Conservation (phyloP, 768 basidiomycete genomes). For the Termitomyces sp. region DNA sequence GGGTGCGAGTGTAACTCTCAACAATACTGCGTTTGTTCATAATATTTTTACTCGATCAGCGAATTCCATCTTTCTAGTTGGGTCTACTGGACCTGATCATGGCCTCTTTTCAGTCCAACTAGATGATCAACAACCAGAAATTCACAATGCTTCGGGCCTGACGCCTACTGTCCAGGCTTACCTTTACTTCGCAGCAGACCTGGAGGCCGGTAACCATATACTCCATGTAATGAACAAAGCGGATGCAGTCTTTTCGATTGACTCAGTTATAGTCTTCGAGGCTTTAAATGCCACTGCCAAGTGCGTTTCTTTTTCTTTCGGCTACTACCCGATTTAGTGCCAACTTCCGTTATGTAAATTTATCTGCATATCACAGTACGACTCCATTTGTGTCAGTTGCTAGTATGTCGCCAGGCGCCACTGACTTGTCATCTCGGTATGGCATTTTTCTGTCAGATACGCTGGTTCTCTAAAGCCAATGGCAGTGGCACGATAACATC, state of each 20-base stretch:
- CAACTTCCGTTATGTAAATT: background rate
- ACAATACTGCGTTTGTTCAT: background rate
- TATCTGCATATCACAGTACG: background rate
- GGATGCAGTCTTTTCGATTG: background rate
- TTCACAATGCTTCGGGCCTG: background rate
- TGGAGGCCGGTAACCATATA: constrained; percentile 5
- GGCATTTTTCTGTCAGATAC: background rate
- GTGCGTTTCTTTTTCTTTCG: background rate
- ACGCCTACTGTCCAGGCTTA: background rate
- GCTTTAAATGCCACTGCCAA: background rate
- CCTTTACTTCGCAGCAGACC: background rate
- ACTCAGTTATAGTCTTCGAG: background rate
- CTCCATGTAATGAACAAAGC: background rate
- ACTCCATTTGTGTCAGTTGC: background rate
- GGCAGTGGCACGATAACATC: background rate
- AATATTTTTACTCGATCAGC: background rate
- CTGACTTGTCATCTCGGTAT: background rate
- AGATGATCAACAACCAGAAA: background rate
- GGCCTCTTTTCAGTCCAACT: constrained; percentile 8
- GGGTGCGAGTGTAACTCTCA: background rate
- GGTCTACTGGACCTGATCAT: constrained; percentile 5
- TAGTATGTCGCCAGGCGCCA: background rate
- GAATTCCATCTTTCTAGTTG: background rate
- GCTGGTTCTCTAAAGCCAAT: background rate
- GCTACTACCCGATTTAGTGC: background rate